A percentile compares a stretch with the other conserved stretches of the same genome.
Conservation (phyloP, 1,284 basidiomycete species). For the Malassezia psittaci region DNA sequence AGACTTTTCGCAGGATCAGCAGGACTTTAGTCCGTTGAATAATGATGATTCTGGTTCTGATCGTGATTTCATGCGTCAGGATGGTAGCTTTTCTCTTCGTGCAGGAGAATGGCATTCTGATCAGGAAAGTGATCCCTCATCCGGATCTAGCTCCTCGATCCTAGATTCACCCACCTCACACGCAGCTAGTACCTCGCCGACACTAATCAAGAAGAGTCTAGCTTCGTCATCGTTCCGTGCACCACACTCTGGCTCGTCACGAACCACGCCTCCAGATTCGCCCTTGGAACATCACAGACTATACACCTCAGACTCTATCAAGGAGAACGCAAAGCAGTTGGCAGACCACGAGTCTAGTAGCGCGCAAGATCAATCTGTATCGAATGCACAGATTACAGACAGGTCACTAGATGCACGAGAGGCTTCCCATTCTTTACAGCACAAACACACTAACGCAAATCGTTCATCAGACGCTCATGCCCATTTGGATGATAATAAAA, state of each 20-base stretch:
- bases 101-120: background rate
- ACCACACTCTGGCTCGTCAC: background rate
- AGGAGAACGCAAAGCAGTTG: background rate
- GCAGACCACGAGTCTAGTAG: too few species aligned
- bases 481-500: too few species aligned
- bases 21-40: background rate
- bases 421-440: too few species aligned
- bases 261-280: background rate
- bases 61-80: background rate
- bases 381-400: too few species aligned
- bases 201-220: background rate
- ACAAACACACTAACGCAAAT: too few species aligned
- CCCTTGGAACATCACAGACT: background rate
- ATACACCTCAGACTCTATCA: background rate
- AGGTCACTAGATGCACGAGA: too few species aligned
- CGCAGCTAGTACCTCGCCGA: slow-evolving; percentile 1
- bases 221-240: background rate
- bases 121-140: background rate
- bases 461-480: too few species aligned
- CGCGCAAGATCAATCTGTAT: too few species aligned
- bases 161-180: slow-evolving; percentile 10
- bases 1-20: background rate
- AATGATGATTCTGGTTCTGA: background rate
- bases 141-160: slow-evolving; percentile 1
- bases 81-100: background rate